Evolutionary conservation across 1,284 basidiomycete species (phyloP), one percentile per base, ranked within the genome.

Genomic region (Bondarzewia mesenterica): DNA sequence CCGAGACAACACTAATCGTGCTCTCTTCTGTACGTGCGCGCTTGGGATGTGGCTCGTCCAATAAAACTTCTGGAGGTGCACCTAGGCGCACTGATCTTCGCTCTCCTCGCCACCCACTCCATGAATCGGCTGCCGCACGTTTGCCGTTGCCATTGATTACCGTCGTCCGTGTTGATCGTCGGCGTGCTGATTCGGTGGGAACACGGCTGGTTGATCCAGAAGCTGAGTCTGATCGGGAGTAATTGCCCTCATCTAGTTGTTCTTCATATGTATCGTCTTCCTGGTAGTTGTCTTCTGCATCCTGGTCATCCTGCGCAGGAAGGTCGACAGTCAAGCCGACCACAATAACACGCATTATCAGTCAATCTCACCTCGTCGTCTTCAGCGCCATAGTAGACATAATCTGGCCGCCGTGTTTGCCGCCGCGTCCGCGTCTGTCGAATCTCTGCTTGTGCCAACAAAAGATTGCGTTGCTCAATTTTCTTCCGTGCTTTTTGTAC

Each of bases 21-120:
- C 83, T 86, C 38, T 87, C 85, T 54, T 79, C 82, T 23, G 85
- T 88, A 23, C 82, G 77, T 10, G 85, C 80, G 47, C 85, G 78
- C 61, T 87, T 88, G 20, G 63, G 60, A 18, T 74, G 70, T 29
- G 73, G 79, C 20, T 74, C 60, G 46, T 80, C 78, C 25, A 74
- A 52, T 23, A 72, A 72, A 32, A 61, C 64, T 7, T 83, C 82
- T 32, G 66, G 58, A 41, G 73, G 63, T 5, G 73, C 77, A 37
- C 79, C 84, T 12, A 86, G 65, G 51, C 85, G 74, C 37, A 72
- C 63, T n/a, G 85, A 88, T 43, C 85, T 78, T 54, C 85, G 74
- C 63, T 87, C 85, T 22, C 82, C 82, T 50, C 77, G 74, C 85
- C 85, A 87, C 50, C 76, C 72, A 40, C 57, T 60, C 70, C 62